A percentile compares a stretch with the other conserved stretches of the same genome.
Conservation (phyloP, 2,329 filamentous ascomycete species). For the Paraphoma sp. region DNA sequence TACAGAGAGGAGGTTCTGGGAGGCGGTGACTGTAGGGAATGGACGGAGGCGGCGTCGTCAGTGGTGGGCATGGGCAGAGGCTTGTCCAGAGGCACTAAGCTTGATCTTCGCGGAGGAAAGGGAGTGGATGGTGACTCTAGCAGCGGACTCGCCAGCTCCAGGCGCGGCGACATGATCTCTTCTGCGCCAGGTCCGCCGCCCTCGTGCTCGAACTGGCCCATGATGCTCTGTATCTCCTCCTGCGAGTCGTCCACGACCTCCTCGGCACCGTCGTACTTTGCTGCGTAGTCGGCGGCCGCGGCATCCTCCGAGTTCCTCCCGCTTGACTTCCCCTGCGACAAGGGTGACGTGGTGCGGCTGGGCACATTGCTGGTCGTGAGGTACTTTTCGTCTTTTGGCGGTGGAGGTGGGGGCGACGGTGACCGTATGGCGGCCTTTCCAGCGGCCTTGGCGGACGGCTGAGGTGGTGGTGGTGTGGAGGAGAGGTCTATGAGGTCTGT, state of each 20-base stretch:
- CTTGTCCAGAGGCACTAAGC: slow-evolving; percentile 73
- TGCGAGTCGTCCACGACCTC: slow-evolving; percentile 65
- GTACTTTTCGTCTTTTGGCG: slow-evolving; percentile 61
- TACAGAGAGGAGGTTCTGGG: slow-evolving; percentile 44
- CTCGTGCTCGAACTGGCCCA: slow-evolving; percentile 89
- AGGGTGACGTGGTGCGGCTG: slow-evolving; percentile 45
- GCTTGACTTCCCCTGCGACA: slow-evolving; percentile 47
- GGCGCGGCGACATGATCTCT: slow-evolving; percentile 89
- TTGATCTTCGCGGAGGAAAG: slow-evolving; percentile 85
- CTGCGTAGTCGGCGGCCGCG: slow-evolving; percentile 53
- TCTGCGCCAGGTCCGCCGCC: slow-evolving; percentile 74
- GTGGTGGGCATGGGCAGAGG: slow-evolving; percentile 37
- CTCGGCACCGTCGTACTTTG: slow-evolving; percentile 51
- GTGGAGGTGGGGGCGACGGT: slow-evolving; percentile 55
- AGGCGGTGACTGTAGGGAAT: slow-evolving; percentile 39
- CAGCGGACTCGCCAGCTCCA: slow-evolving; percentile 83
- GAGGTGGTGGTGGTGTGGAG: slow-evolving; percentile 28
- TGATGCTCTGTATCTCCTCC: slow-evolving; percentile 94
- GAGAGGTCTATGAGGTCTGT: slow-evolving; percentile 22
- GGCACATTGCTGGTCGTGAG: slow-evolving; percentile 51
- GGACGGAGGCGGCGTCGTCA: slow-evolving; percentile 28
- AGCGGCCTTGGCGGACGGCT: slow-evolving; percentile 21
- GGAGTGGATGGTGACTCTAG: slow-evolving; percentile 66
- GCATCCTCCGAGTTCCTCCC: slow-evolving; percentile 46
- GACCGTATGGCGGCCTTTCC: slow-evolving; percentile 41